A percentile compares a stretch with the other conserved stretches of the same genome.
These are phyloP conservation scores for Waltergamsia citrina DNA, from an alignment of 2,329 filamentous ascomycete genomes.

Conservation along the genomic window DNA sequence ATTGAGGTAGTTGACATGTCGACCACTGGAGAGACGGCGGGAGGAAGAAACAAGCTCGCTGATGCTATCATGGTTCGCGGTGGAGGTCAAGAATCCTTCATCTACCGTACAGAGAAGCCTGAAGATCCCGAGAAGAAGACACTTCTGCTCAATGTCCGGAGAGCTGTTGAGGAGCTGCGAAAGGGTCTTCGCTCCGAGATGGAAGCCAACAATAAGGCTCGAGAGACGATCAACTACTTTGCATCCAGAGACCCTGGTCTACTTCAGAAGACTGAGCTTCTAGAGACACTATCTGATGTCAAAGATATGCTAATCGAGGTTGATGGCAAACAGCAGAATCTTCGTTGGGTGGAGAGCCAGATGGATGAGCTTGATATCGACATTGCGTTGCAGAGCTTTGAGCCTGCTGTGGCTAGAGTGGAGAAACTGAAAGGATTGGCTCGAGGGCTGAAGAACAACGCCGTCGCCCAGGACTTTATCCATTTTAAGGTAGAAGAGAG, in stretches of 20 bases:
- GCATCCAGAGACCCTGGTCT: slow-evolving; percentile 68
- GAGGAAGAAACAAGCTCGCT: slow-evolving; percentile 51
- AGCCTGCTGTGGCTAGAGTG: slow-evolving; percentile 72
- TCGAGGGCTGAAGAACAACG: slow-evolving; percentile 73
- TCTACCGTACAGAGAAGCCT: slow-evolving; percentile 80
- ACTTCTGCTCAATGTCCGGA: slow-evolving; percentile 81
- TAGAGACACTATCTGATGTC: slow-evolving; percentile 68
- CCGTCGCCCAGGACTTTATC: slow-evolving; percentile 84
- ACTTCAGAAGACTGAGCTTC: slow-evolving; percentile 68
- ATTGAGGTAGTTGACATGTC: slow-evolving; percentile 88
- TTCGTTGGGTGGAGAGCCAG: slow-evolving; percentile 91
- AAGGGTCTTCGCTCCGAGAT: slow-evolving; percentile 79
- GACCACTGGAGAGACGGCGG: slow-evolving; percentile 41
- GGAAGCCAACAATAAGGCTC: slow-evolving; percentile 74
- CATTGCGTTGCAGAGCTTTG: slow-evolving; percentile 83
- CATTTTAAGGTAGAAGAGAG: slow-evolving; percentile 84
- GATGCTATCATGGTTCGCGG: slow-evolving; percentile 86
- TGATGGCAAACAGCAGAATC: slow-evolving; percentile 90
- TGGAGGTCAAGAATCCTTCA: slow-evolving; percentile 83
- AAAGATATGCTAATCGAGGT: slow-evolving; percentile 91
- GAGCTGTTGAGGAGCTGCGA: slow-evolving; percentile 84
- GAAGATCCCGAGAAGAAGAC: slow-evolving; percentile 71
- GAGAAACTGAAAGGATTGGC: slow-evolving; percentile 78
- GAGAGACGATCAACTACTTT: slow-evolving; percentile 80
- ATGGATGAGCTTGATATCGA: slow-evolving; percentile 95